phyloP scores from a whole-genome alignment of 352 stramenopile species.

The Phytopythium litorale region DNA sequence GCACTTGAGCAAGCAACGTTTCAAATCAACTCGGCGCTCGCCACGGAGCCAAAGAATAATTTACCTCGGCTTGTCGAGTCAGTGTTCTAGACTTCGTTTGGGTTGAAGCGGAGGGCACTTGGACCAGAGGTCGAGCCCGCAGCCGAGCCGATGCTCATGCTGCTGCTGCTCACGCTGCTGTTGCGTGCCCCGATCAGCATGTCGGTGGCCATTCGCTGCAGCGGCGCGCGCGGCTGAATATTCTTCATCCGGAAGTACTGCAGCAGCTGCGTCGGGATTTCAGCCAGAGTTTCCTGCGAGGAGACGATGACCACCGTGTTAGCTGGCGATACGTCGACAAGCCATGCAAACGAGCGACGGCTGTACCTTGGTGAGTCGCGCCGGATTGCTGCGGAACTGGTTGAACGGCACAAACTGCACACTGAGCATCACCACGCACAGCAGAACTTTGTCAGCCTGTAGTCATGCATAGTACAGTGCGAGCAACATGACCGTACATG shows the following conservation, averaged over 20 bases:
- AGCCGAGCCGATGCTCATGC: neutral
- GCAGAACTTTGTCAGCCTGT: no score
- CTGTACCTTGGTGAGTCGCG: slow-evolving; percentile 45
- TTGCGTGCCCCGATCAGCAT: slow-evolving; percentile 26
- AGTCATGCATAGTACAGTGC: neutral
- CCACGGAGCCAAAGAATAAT: no score
- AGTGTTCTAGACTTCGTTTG: neutral
- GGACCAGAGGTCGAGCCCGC: neutral
- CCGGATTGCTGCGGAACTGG: slow-evolving; percentile 56
- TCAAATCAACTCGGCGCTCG: no score
- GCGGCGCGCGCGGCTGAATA: slow-evolving; percentile 45
- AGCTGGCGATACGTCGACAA: neutral
- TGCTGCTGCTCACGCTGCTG: slow-evolving; percentile 3
- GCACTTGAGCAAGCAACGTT: no score
- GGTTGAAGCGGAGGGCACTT: neutral
- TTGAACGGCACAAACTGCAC: slow-evolving; percentile 79
- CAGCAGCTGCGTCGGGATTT: slow-evolving; percentile 59
- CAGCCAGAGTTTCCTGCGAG: slow-evolving; percentile 50
- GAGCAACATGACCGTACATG: slow-evolving; percentile 38
- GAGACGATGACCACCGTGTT: neutral
- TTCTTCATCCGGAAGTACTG: slow-evolving; percentile 57
- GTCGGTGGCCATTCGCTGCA: slow-evolving; percentile 55
- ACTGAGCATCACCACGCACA: slow-evolving; percentile 21
- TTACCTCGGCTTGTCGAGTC: no score
- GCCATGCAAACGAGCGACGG: neutral